Conservation (phyloP, 2,329 filamentous ascomycete species). For the Gliomastix tumulicola region DNA sequence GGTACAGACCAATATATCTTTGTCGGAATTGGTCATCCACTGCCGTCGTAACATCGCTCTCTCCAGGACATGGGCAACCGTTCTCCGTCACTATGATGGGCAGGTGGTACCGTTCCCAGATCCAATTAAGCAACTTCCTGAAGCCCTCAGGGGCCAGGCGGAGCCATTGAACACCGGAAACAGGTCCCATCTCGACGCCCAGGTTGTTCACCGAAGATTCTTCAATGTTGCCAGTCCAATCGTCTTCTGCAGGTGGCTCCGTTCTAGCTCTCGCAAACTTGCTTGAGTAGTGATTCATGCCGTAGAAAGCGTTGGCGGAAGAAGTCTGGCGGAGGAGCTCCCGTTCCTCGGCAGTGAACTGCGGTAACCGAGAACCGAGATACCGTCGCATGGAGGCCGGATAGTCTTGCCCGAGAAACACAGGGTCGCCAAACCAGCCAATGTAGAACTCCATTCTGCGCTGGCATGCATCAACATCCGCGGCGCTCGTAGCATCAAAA, state of each 20-base stretch:
- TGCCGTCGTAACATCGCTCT: conserved; percentile 66
- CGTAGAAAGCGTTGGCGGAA: conserved; percentile 89
- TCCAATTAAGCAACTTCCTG: conserved; percentile 13
- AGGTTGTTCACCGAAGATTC: conserved; percentile 9
- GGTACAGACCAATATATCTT: conserved; percentile 72
- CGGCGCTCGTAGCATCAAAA: conserved; percentile 70
- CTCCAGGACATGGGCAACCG: conserved; percentile 75
- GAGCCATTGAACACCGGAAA: conserved; percentile 4
- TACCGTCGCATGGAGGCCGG: conserved; percentile 78
- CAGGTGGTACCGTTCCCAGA: conserved; percentile 9
- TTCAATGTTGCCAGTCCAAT: not conserved
- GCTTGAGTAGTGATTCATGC: conserved; percentile 90
- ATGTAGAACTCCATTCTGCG: conserved; percentile 85
- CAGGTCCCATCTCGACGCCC: conserved; percentile 8
- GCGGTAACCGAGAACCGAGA: conserved; percentile 69
- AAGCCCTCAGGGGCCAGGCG: conserved; percentile 4
- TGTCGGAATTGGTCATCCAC: conserved; percentile 77
- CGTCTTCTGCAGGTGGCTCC: conserved; percentile 28
- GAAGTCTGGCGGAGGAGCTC: conserved; percentile 52
- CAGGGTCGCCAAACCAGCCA: conserved; percentile 80
- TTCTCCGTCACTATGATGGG: conserved; percentile 82
- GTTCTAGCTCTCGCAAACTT: conserved; percentile 76
- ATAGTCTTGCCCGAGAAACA: conserved; percentile 75
- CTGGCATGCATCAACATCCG: conserved; percentile 67
- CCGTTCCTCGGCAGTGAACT: conserved; percentile 65